Conservation (phyloP, 2,329 filamentous ascomycete genomes). For the Fusarium scirpi region DNA sequence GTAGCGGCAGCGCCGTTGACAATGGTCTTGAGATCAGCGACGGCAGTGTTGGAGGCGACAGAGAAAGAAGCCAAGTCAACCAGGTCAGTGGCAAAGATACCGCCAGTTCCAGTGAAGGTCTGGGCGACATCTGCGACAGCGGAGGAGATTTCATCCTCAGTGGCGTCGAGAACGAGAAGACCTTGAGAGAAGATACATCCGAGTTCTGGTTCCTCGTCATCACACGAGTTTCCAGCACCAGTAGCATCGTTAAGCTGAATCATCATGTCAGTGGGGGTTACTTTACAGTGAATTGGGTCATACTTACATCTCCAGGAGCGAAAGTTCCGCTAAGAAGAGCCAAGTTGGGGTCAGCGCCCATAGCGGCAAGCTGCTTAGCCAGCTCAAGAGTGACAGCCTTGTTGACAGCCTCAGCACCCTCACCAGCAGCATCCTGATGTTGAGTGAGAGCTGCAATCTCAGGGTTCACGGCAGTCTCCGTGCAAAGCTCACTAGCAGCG, state of each 20-base stretch:
- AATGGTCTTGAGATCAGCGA: slow-evolving; percentile 18
- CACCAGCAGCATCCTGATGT: slow-evolving; percentile 8
- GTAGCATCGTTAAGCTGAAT: slow-evolving; percentile 3
- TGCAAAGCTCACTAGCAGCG: slow-evolving; percentile 32
- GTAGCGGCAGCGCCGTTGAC: neutral
- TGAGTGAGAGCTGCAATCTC: slow-evolving; percentile 25
- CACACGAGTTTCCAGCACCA: slow-evolving; percentile 15
- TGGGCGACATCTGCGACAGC: neutral
- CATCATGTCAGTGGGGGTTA: neutral
- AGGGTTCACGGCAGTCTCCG: neutral
- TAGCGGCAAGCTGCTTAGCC: slow-evolving; percentile 8
- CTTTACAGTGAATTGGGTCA: rapidly evolving
- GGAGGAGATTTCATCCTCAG: slow-evolving; percentile 13
- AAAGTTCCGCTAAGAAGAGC: slow-evolving; percentile 21
- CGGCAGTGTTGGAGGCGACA: neutral
- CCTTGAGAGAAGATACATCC: slow-evolving; percentile 18
- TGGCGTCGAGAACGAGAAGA: slow-evolving; percentile 9
- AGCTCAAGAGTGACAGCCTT: slow-evolving; percentile 21
- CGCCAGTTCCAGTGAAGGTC: slow-evolving; percentile 18
- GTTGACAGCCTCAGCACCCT: slow-evolving; percentile 8
- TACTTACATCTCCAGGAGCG: slow-evolving; percentile 25
- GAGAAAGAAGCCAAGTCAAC: neutral
- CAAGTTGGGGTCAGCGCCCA: slow-evolving; percentile 20
- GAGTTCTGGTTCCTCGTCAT: slow-evolving; percentile 7
- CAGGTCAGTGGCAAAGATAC: slow-evolving; percentile 5